Evolutionary conservation across 1,284 basidiomycete species (phyloP).

Genomic region (Pterulicium gracile): DNA sequence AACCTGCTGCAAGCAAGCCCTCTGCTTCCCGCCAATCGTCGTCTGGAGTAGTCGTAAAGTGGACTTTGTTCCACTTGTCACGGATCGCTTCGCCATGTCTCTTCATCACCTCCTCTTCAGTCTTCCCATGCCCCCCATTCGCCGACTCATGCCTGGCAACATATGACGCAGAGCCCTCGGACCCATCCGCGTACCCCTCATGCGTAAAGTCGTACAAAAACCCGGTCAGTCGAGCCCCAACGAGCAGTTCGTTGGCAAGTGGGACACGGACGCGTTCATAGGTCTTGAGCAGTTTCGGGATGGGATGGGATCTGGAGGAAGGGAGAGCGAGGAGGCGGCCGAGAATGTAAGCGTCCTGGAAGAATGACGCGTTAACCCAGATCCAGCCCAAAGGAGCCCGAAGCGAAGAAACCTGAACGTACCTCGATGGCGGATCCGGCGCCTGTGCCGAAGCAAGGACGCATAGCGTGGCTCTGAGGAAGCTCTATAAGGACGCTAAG

Average conservation of each 20-base stretch:
- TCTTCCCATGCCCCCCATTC: not conserved
- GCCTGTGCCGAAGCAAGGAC: conserved; percentile 24
- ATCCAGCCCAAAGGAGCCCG: too few relatives aligned
- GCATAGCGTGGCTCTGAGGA: conserved; percentile 24
- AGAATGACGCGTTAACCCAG: too few relatives aligned
- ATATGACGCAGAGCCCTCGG: not conserved
- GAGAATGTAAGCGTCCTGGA: conserved; percentile 23
- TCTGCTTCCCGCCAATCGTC: not conserved
- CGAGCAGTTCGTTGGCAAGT: conserved; percentile 3
- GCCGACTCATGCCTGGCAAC: not conserved
- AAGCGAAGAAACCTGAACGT: not conserved
- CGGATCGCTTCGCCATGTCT: not conserved
- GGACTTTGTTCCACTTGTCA: not conserved
- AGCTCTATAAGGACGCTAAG: not conserved
- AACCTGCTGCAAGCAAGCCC: too few relatives aligned
- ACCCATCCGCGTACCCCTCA: not conserved
- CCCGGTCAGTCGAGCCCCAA: not conserved
- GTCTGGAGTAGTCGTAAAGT: not conserved
- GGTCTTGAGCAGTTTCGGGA: conserved; percentile 12
- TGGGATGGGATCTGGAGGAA: conserved; percentile 8
- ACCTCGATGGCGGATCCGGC: conserved; percentile 27
- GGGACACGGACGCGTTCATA: conserved; percentile 14
- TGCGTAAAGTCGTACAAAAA: not conserved
- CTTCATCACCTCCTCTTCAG: not conserved
- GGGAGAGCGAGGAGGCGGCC: conserved; percentile 20